These are phyloP conservation scores for Cymbopogon citratus DNA, from an alignment of 176 grass and related monocot genomes.

Conservation along the genomic window DNA sequence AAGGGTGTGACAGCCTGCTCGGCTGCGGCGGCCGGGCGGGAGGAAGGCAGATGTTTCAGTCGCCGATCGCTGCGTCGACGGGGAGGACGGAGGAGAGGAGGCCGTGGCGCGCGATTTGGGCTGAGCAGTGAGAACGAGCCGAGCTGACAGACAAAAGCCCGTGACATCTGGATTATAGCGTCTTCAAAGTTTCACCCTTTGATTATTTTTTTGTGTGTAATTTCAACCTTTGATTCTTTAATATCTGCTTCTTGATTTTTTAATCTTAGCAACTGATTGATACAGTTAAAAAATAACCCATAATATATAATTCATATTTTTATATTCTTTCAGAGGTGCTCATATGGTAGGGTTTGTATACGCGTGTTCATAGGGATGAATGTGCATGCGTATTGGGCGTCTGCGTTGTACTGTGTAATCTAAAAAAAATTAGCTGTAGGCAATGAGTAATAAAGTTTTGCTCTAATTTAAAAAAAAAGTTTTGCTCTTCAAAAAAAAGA, in stretches of 20 bases:
- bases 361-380: too few relatives aligned
- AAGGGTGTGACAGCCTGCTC: not conserved
- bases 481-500: too few relatives aligned
- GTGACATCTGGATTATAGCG: not conserved
- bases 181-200: too few relatives aligned
- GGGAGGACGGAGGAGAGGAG: too few relatives aligned
- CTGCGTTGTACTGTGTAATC: too few relatives aligned
- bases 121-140: not conserved
- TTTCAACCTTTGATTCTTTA: not conserved
- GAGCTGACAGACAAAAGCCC: not conserved
- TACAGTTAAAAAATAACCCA: not conserved
- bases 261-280: not conserved
- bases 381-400: too few relatives aligned
- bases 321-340: too few relatives aligned
- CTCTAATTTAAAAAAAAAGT: too few relatives aligned
- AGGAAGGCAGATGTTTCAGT: not conserved
- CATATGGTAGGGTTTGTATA: too few relatives aligned
- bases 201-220: too few relatives aligned
- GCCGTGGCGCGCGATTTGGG: not conserved
- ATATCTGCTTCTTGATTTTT: not conserved
- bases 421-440: too few relatives aligned
- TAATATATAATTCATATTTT: not conserved
- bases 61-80: not conserved
- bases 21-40: constrained; percentile 5
- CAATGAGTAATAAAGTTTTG: too few relatives aligned